Evolutionary conservation across 495 filamentous ascomycete species (phyloP).

Genomic region (Massariosphaeria phaeospora): DNA sequence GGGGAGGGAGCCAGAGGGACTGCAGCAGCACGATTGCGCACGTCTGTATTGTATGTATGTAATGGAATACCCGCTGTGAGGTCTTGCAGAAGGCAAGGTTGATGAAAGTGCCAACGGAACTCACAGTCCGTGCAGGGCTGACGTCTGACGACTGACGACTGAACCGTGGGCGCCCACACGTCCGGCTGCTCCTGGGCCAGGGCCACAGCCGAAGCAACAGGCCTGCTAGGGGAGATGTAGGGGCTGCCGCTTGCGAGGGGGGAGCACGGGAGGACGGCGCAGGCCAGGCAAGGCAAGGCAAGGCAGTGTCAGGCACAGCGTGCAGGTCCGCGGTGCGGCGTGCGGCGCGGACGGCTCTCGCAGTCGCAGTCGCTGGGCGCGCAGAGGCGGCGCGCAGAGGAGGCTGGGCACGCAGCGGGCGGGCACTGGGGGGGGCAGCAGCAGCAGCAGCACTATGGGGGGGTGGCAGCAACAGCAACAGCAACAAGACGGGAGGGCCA

Average conservation of each 20-base stretch:
- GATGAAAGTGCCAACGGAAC: constrained; percentile 28
- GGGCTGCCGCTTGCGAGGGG: no score
- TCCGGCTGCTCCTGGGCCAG: constrained; percentile 17
- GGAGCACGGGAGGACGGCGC: no score
- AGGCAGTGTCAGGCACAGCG: no score
- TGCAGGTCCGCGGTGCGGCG: not conserved
- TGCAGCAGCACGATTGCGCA: constrained; percentile 32
- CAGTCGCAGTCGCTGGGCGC: not conserved
- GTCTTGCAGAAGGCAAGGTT: constrained; percentile 34
- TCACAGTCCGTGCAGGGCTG: constrained; percentile 33
- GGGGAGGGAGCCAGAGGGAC: constrained; percentile 19
- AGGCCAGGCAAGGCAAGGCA: no score
- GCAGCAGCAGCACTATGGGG: constrained; percentile 3
- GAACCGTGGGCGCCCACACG: constrained; percentile 11
- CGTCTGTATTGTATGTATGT: constrained; percentile 33
- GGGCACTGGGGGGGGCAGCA: constrained; percentile 3
- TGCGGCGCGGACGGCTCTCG: constrained; percentile 7
- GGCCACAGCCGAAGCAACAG: constrained; percentile 25
- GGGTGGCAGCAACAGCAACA: not conserved
- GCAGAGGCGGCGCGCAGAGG: constrained; percentile 1
- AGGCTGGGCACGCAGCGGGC: constrained; percentile 8
- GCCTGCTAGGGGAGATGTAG: constrained; percentile 10
- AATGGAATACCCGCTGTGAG: constrained; percentile 31
- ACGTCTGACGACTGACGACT: constrained; percentile 32
- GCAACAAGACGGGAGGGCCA: not conserved